A percentile compares a stretch with the other conserved stretches of the same genome.
Conservation (phyloP, 192 early-diverging fungal species). For the Chytriomyces sp. region DNA sequence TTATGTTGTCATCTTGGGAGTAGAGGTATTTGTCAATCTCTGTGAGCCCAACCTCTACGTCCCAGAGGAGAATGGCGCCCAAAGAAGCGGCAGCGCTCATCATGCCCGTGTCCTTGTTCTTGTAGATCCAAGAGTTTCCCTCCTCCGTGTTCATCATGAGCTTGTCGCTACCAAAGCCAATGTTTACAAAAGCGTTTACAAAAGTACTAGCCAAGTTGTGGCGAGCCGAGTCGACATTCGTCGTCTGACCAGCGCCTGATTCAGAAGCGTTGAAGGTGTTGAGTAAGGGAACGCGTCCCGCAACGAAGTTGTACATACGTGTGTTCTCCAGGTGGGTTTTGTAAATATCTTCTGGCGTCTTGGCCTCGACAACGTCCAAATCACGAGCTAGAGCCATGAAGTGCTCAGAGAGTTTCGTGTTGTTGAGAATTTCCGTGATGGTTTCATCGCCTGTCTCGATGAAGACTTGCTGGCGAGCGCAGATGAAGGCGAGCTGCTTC, state of each 20-base stretch:
- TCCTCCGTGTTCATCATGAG: conserved; percentile 78
- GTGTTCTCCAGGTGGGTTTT: conserved; percentile 94
- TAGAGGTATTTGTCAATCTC: conserved; percentile 96
- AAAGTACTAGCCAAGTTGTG: conserved; percentile 97
- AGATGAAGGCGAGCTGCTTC: conserved; percentile 94
- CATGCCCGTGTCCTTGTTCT: conserved; percentile 98
- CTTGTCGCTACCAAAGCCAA: conserved; percentile 94
- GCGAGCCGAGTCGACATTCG: conserved; percentile 86
- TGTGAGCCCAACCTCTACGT: conserved; percentile 85
- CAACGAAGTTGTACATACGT: too few species aligned
- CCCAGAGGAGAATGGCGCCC: conserved; percentile 93
- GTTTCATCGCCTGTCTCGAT: conserved; percentile 80
- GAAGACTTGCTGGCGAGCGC: conserved; percentile 85
- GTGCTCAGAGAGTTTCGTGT: conserved; percentile 82
- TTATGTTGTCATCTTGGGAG: conserved; percentile 84
- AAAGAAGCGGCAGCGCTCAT: conserved; percentile 93
- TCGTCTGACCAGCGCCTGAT: conserved; percentile 35
- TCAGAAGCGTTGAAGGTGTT: too few species aligned
- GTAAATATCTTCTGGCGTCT: conserved; percentile 97
- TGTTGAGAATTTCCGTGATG: conserved; percentile 86
- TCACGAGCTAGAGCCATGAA: conserved; percentile 89
- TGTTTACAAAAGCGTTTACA: conserved; percentile 99
- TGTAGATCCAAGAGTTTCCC: conserved; percentile 89
- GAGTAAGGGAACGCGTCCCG: too few species aligned
- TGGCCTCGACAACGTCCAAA: conserved; percentile 92